Evolutionary conservation across 2,329 filamentous ascomycete species (phyloP), one percentile per base, ranked within the genome.

Genomic region (Clonostachys rhizophaga): DNA sequence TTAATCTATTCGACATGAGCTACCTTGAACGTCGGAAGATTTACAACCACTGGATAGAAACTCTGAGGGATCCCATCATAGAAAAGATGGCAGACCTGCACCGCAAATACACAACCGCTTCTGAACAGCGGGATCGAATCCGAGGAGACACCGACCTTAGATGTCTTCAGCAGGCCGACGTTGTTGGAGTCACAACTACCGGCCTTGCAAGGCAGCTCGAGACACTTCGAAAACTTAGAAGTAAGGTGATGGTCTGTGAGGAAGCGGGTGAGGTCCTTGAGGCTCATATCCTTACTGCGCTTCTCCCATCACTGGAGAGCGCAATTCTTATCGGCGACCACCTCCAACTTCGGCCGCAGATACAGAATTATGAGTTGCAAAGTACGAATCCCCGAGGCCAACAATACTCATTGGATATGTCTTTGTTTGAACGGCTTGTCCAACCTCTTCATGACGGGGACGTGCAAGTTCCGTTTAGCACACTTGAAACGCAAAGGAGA

Each of bases 191-290:
- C 2, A 86, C 81, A 0, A 85, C 82, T 0, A 79, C 75, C 0
- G 80, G 80, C 0, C 63, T 85, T 3, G 81, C 82, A 0, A 63
- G 65, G 17, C 73, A 78, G 14, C 59, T 81, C 1, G 60, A 68
- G 0, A 52, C 78, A 2, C 63, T 87, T 0, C 67, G 71, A 8
- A 68, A 69, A 8, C 49, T 84, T 2, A 56, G 63, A 7, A 65
- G 67, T 34, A 84, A 84, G 50, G 74, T 86, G 0, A 59, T 88
- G 14, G 58, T 88, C 1, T 85, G 79, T 34, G 84, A 89, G 57
- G 84, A 89, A 55, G 84, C 84, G 2, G 84, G 77, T 0, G 84
- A 89, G 51, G 79, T 88, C 0, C 66, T 87, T 34, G 85, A 89
- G 57, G 70, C 79, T 0, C 83, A 87, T 49, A 65, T 79, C 4